Evolutionary conservation across 176 grass and related monocot genomes (phyloP).

Genomic region (Ananas comosus): DNA sequence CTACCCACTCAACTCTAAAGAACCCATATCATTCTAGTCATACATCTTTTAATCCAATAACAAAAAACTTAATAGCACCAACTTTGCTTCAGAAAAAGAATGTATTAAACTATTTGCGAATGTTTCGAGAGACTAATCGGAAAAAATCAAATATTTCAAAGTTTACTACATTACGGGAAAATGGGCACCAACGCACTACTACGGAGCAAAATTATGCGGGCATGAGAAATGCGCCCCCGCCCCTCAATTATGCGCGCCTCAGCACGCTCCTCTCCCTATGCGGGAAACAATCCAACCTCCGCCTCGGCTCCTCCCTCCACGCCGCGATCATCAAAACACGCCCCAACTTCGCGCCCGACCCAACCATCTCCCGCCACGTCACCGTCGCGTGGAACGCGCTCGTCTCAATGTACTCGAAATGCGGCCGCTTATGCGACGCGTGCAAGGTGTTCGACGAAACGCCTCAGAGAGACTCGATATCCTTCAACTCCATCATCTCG

Average conservation of each 20-base stretch:
- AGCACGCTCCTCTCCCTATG: constrained; percentile 55
- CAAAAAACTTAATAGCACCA: no score
- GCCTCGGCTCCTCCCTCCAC: constrained; percentile 55
- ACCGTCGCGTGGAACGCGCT: constrained; percentile 65
- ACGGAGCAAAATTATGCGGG: background rate
- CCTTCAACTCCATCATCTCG: constrained; percentile 77
- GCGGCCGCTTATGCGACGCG: constrained; percentile 34
- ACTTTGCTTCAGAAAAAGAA: no score
- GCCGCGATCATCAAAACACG: constrained; percentile 42
- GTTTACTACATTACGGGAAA: no score
- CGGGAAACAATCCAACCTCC: constrained; percentile 40
- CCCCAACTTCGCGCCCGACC: constrained; percentile 13
- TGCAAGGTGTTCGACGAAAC: constrained; percentile 64
- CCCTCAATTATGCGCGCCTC: constrained; percentile 42
- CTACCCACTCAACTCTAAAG: no score
- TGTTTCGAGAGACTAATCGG: no score
- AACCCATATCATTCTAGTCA: no score
- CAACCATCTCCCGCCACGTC: constrained; percentile 5
- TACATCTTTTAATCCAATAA: no score
- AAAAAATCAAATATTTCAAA: no score
- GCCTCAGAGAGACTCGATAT: constrained; percentile 56
- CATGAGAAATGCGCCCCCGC: constrained; percentile 28
- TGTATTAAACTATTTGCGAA: no score
- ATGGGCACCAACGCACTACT: no score
- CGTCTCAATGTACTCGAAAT: constrained; percentile 58